phyloP scores from a whole-genome alignment of 441 rosid species.

The Melastoma candidum region DNA sequence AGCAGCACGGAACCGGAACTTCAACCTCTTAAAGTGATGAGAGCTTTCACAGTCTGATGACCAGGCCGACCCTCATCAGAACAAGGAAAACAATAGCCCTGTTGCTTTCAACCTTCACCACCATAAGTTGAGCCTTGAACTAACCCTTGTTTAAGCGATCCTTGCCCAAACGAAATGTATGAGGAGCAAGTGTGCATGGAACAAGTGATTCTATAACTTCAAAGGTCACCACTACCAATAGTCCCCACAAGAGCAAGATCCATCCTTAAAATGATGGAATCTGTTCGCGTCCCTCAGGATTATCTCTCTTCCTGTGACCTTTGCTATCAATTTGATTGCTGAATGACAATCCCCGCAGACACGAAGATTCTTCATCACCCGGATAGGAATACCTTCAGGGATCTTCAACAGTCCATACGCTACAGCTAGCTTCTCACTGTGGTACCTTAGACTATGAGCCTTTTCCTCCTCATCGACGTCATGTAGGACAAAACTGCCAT shows the following conservation, averaged over 20 bases:
- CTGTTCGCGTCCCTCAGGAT: constrained; percentile 59
- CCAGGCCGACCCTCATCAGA: too few species aligned
- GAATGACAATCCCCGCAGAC: constrained; percentile 59
- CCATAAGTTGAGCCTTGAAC: too few species aligned
- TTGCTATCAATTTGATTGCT: constrained; percentile 52
- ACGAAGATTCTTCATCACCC: constrained; percentile 58
- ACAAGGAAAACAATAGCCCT: too few species aligned
- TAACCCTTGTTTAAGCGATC: too few species aligned
- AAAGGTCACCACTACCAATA: constrained; percentile 32
- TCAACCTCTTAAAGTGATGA: too few species aligned
- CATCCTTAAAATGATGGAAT: constrained; percentile 58
- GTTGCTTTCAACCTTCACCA: too few species aligned
- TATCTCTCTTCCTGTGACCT: constrained; percentile 45
- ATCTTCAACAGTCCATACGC: constrained; percentile 59
- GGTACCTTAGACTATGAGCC: constrained; percentile 35
- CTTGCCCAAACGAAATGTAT: too few species aligned
- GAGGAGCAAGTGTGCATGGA: too few species aligned
- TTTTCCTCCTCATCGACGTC: constrained; percentile 74
- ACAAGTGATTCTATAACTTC: too few species aligned
- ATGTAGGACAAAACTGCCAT: constrained; percentile 52
- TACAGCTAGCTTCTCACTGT: constrained; percentile 55
- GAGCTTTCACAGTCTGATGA: too few species aligned
- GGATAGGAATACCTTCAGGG: constrained; percentile 48
- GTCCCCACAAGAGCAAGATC: constrained; percentile 51
- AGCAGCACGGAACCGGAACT: too few species aligned